phyloP scores from a whole-genome alignment of 2,329 filamentous ascomycete genomes.

The Paracamarosporium sp. region DNA sequence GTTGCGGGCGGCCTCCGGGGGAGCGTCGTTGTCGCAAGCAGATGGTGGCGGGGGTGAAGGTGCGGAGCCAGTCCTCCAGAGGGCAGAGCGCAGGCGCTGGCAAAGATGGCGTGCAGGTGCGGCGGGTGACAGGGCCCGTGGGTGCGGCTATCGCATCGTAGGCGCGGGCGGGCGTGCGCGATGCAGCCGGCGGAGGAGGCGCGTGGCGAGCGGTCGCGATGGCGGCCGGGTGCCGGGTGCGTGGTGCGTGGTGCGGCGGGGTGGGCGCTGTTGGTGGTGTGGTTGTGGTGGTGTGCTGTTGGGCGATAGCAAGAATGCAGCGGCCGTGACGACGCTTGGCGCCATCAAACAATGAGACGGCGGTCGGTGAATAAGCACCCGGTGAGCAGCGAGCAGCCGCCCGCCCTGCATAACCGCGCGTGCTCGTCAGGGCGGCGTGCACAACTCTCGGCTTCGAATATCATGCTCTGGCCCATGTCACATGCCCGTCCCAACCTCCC shows the following conservation, averaged over 20 bases:
- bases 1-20: slow-evolving; percentile 5
- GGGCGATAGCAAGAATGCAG: too few species aligned
- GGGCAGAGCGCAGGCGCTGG: background rate
- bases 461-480: slow-evolving; percentile 2
- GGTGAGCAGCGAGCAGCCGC: slow-evolving; percentile 1
- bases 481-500: slow-evolving; percentile 9
- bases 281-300: too few species aligned
- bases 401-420: slow-evolving; percentile 7
- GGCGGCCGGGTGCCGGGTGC: background rate
- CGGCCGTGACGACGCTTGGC: slow-evolving; percentile 11
- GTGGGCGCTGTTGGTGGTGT: too few species aligned
- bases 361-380: background rate
- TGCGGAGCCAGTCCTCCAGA: background rate
- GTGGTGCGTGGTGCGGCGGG: background rate
- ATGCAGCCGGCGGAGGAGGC: background rate
- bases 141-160: slow-evolving; percentile 14
- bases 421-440: background rate
- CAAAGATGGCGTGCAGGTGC: background rate
- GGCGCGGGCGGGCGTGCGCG: background rate
- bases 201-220: background rate
- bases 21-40: background rate
- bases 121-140: slow-evolving; percentile 8
- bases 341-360: slow-evolving; percentile 5
- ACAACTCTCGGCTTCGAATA: background rate
- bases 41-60: background rate